A percentile compares a stretch with the other conserved stretches of the same genome.
Conservation (phyloP, 768 basidiomycete species). For the Terana coerulea region DNA sequence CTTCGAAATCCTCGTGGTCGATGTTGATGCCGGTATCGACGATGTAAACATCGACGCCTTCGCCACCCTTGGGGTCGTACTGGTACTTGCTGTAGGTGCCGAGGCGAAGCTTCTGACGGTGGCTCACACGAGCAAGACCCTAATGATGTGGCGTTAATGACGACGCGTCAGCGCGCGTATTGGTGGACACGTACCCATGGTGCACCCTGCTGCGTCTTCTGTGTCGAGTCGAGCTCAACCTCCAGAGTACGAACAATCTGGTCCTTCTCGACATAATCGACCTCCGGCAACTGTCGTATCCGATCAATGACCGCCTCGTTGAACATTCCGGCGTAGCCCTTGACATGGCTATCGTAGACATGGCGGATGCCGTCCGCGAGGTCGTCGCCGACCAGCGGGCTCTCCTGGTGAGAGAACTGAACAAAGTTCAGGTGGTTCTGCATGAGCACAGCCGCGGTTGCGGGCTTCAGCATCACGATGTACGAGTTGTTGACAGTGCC, state of each 20-base stretch:
- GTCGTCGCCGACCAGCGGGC: conserved; percentile 47
- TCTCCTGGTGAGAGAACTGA: conserved; percentile 51
- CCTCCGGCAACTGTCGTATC: conserved; percentile 83
- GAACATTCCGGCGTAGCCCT: conserved; percentile 83
- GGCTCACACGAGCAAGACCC: conserved; percentile 96
- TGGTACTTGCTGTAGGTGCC: conserved; percentile 82
- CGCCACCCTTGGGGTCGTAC: conserved; percentile 69
- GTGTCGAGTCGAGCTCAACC: conserved; percentile 14
- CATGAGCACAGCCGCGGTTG: conserved; percentile 50
- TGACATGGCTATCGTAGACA: conserved; percentile 70
- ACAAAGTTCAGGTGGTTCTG: conserved; percentile 81
- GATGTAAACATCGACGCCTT: conserved; percentile 91
- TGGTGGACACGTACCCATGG: conserved; percentile 68
- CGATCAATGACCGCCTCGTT: conserved; percentile 62
- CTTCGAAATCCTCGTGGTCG: conserved; percentile 81
- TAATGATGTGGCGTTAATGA: conserved; percentile 27
- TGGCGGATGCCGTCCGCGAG: conserved; percentile 57
- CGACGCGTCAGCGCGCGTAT: not conserved
- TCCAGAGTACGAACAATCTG: conserved; percentile 83
- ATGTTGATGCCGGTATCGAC: conserved; percentile 90
- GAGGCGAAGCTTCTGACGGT: conserved; percentile 71
- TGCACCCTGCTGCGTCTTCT: conserved; percentile 54
- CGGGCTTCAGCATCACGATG: conserved; percentile 85
- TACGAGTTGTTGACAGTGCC: conserved; percentile 87
- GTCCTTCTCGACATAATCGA: conserved; percentile 90